phyloP scores from a whole-genome alignment of 2,329 filamentous ascomycete species.

The Tolypocladium paradoxum region DNA sequence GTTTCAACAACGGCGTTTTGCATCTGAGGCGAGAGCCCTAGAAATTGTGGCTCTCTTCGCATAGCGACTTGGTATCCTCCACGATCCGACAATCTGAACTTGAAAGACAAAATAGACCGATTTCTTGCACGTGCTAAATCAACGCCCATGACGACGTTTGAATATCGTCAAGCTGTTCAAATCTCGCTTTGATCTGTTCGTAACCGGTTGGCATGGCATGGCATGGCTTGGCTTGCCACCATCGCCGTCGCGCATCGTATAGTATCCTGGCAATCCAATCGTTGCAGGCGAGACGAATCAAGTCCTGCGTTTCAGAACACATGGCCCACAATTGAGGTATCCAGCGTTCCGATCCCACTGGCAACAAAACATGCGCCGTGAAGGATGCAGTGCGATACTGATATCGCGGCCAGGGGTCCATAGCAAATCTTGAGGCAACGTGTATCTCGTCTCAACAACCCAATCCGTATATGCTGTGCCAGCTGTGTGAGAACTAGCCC shows the following conservation, averaged over 20 bases:
- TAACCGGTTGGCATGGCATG: neutral
- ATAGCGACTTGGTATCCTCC: conserved; percentile 29
- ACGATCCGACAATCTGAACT: conserved; percentile 25
- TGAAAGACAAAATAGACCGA: conserved; percentile 11
- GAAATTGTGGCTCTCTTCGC: conserved; percentile 17
- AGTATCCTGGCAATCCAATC: neutral
- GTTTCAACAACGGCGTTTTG: conserved; percentile 46
- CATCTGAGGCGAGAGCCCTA: conserved; percentile 19
- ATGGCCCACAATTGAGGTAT: neutral
- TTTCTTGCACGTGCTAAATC: neutral
- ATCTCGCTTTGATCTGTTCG: neutral
- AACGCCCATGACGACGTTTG: neutral
- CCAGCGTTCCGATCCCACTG: neutral
- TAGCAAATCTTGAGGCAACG: neutral
- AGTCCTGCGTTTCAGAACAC: neutral
- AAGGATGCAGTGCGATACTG: neutral
- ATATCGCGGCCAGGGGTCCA: neutral
- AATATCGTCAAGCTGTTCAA: neutral
- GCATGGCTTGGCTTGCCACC: neutral
- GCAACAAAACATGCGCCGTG: neutral
- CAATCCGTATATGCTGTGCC: neutral
- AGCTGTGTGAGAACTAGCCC: neutral
- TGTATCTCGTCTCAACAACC: neutral
- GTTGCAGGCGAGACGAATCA: neutral
- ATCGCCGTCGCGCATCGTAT: neutral